These are phyloP conservation scores for Suillus clintonianus DNA, from an alignment of 768 basidiomycete genomes.

Conservation along the genomic window DNA sequence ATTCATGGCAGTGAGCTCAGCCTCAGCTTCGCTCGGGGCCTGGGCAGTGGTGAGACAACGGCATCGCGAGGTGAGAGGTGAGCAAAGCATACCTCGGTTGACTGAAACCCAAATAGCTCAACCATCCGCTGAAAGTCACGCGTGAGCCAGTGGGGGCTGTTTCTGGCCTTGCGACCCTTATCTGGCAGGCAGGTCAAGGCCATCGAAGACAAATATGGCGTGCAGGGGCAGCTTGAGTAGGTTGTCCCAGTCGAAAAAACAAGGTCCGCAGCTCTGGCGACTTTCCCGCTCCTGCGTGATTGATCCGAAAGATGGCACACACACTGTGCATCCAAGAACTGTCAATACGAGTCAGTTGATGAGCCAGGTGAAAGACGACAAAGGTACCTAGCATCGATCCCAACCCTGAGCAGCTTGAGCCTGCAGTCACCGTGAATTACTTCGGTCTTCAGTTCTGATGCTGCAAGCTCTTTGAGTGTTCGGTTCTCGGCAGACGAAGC, in stretches of 20 bases:
- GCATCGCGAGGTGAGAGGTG: background rate
- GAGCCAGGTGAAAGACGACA: too few species aligned
- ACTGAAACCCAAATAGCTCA: background rate
- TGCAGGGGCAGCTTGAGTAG: background rate
- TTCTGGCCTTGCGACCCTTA: background rate
- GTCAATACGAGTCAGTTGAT: too few species aligned
- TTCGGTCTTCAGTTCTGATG: too few species aligned
- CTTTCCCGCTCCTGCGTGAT: too few species aligned
- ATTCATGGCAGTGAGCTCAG: slow-evolving; percentile 10
- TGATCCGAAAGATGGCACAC: too few species aligned
- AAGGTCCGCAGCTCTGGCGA: background rate
- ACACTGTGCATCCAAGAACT: too few species aligned
- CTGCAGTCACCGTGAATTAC: too few species aligned
- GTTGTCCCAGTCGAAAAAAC: background rate
- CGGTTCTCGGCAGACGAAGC: too few species aligned
- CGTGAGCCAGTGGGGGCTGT: background rate
- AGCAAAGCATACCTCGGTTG: background rate
- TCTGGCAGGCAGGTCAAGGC: background rate
- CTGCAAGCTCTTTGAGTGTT: too few species aligned
- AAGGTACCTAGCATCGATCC: too few species aligned
- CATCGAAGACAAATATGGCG: background rate
- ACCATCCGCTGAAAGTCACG: background rate
- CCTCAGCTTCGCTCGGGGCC: slow-evolving; percentile 12
- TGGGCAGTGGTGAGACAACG: background rate
- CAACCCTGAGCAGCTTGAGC: too few species aligned